A percentile compares a stretch with the other conserved stretches of the same genome.
Evolutionary conservation across 805 yeast genomes (phyloP).

Genomic region (Cephaloascus fragrans): DNA sequence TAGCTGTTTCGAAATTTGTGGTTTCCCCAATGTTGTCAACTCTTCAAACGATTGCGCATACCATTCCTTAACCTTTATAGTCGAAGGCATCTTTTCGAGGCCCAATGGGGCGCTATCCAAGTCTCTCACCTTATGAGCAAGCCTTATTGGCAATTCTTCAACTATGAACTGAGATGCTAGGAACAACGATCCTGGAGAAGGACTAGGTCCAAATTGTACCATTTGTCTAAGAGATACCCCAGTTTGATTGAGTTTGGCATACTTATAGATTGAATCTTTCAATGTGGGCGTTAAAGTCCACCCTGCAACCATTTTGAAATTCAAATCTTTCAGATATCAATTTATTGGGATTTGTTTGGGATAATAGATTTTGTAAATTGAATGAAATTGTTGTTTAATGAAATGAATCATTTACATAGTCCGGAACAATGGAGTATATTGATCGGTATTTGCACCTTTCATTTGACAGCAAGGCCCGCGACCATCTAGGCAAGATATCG

Average conservation of each 20-base stretch:
- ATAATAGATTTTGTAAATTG: background rate
- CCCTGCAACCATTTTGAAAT: constrained; percentile 11
- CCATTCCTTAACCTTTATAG: constrained; percentile 75
- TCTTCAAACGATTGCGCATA: constrained; percentile 87
- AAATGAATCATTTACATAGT: background rate
- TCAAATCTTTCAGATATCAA: no score
- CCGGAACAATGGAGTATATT: background rate
- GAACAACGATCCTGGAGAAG: constrained; percentile 69
- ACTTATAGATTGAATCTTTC: constrained; percentile 46
- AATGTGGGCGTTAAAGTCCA: constrained; percentile 44
- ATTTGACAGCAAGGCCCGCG: no score
- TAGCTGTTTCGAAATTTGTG: constrained; percentile 35
- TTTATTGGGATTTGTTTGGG: background rate
- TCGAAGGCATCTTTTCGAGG: constrained; percentile 62
- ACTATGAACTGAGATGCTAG: constrained; percentile 78
- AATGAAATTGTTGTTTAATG: no score
- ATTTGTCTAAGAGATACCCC: constrained; percentile 79
- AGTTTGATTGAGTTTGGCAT: constrained; percentile 71
- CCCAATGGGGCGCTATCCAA: constrained; percentile 74
- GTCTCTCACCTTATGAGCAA: constrained; percentile 81
- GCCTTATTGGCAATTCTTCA: constrained; percentile 78
- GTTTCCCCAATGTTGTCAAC: constrained; percentile 54
- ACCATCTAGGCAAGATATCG: no score
- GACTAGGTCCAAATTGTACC: constrained; percentile 83
- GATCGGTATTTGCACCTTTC: no score